phyloP scores from a whole-genome alignment of 208 protist genomes.

The Leishmania aethiopica region DNA sequence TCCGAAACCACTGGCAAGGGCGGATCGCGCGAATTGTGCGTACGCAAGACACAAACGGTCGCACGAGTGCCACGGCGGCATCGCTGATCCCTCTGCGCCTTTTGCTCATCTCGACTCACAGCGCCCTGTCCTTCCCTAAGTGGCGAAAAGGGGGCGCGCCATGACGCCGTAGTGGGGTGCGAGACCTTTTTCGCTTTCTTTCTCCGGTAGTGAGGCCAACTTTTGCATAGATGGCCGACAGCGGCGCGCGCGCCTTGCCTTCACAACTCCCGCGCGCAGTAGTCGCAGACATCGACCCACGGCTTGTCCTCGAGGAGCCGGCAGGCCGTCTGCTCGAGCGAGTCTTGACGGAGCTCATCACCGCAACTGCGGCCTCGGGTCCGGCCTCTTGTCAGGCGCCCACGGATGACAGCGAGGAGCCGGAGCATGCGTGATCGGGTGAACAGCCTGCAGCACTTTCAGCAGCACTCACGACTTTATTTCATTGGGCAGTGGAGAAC shows the following conservation, averaged over 20 bases:
- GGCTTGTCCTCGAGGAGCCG: slow-evolving; percentile 40
- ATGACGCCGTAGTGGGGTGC: background rate
- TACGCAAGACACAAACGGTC: background rate
- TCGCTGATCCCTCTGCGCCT: background rate
- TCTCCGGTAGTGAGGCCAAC: background rate
- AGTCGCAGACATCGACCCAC: slow-evolving; percentile 41
- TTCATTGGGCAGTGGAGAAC: slow-evolving; percentile 95
- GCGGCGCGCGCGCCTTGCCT: slow-evolving; percentile 12
- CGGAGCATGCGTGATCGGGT: slow-evolving; percentile 44
- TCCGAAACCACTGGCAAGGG: background rate
- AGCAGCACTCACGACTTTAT: slow-evolving; percentile 90
- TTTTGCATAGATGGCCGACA: background rate
- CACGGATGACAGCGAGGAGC: slow-evolving; percentile 14
- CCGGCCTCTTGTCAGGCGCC: background rate
- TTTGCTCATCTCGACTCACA: background rate
- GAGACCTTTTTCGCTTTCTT: background rate
- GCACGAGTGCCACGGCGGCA: background rate
- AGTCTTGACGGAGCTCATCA: slow-evolving; percentile 37
- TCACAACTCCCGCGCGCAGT: slow-evolving; percentile 35
- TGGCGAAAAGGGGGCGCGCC: no score
- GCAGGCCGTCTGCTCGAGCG: slow-evolving; percentile 35
- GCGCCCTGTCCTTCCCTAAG: background rate
- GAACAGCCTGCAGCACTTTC: slow-evolving; percentile 88
- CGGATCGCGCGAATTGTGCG: background rate
- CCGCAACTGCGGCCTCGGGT: background rate